phyloP scores from a whole-genome alignment of 2,329 filamentous ascomycete species.

The Talaromyces piceae region DNA sequence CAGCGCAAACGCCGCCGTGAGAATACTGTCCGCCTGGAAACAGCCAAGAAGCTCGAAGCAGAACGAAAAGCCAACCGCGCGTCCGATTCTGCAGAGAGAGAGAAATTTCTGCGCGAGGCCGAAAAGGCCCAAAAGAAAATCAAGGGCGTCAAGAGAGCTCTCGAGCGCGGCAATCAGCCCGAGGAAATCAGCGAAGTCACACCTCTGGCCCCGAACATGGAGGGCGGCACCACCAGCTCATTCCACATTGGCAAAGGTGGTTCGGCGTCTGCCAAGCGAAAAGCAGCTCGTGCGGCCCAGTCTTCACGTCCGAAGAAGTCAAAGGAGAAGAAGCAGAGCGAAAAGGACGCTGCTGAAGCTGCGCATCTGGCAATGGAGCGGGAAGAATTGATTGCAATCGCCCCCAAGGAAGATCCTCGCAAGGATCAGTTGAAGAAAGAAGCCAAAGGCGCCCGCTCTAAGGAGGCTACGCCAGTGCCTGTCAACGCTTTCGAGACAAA shows the following conservation, averaged over 20 bases:
- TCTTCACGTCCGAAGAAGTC: constrained; percentile 75
- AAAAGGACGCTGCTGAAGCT: constrained; percentile 71
- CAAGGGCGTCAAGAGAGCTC: constrained; percentile 76
- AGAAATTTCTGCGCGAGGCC: constrained; percentile 74
- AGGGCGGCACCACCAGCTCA: constrained; percentile 76
- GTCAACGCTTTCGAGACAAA: constrained; percentile 73
- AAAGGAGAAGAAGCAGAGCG: constrained; percentile 62
- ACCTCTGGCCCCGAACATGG: constrained; percentile 69
- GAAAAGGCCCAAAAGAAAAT: constrained; percentile 90
- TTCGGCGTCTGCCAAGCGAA: constrained; percentile 44
- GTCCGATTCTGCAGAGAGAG: constrained; percentile 72
- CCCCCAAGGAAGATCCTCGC: constrained; percentile 50
- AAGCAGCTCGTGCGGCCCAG: constrained; percentile 45
- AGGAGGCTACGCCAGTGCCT: constrained; percentile 40
- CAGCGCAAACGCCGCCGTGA: constrained; percentile 92
- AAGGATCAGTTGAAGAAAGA: constrained; percentile 38
- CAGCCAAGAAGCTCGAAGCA: constrained; percentile 72
- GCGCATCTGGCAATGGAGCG: constrained; percentile 65
- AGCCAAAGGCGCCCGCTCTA: constrained; percentile 32
- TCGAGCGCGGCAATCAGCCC: constrained; percentile 69
- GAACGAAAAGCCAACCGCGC: constrained; percentile 70
- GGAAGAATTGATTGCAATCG: constrained; percentile 41
- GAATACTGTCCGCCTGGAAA: constrained; percentile 85
- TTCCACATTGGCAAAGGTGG: constrained; percentile 62
- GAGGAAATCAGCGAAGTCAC: constrained; percentile 68